phyloP scores from a whole-genome alignment of 1,284 basidiomycete species.

The Cerrena zonata region DNA sequence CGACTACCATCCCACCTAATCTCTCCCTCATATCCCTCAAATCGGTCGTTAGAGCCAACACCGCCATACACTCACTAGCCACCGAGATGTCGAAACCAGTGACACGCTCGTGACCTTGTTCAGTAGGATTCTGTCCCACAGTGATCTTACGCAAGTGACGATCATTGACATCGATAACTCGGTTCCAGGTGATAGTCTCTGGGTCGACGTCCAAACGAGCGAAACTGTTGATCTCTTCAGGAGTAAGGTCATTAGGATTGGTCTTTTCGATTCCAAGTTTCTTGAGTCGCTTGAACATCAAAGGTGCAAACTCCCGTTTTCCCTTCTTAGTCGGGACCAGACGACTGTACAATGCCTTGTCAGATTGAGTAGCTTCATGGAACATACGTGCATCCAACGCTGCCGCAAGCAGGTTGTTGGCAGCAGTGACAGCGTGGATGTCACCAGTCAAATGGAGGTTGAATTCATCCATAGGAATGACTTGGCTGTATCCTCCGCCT shows the following conservation, averaged over 20 bases:
- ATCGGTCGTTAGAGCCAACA: constrained; percentile 85
- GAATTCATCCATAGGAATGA: constrained; percentile 99
- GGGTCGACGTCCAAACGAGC: constrained; percentile 90
- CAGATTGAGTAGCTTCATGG: constrained; percentile 93
- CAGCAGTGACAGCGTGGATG: constrained; percentile 96
- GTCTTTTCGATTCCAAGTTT: constrained; percentile 97
- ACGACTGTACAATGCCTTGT: constrained; percentile 91
- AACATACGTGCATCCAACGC: constrained; percentile 97
- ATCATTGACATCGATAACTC: constrained; percentile 95
- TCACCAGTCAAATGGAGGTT: constrained; percentile 96
- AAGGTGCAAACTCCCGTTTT: constrained; percentile 87
- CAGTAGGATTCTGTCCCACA: constrained; percentile 84
- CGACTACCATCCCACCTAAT: constrained; percentile 93
- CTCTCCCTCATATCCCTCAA: constrained; percentile 88
- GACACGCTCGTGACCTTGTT: constrained; percentile 83
- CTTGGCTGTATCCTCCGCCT: constrained; percentile 96
- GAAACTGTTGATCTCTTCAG: constrained; percentile 86
- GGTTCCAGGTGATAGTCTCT: constrained; percentile 95
- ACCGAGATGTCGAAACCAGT: constrained; percentile 97
- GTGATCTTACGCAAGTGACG: constrained; percentile 94
- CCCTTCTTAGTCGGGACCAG: constrained; percentile 93
- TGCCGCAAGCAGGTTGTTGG: constrained; percentile 94
- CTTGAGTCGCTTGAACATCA: constrained; percentile 92
- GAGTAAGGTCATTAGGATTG: constrained; percentile 85
- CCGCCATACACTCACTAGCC: constrained; percentile 97